Evolutionary conservation across 140 eudicot species (phyloP).

Genomic region (Stevia rebaudiana): DNA sequence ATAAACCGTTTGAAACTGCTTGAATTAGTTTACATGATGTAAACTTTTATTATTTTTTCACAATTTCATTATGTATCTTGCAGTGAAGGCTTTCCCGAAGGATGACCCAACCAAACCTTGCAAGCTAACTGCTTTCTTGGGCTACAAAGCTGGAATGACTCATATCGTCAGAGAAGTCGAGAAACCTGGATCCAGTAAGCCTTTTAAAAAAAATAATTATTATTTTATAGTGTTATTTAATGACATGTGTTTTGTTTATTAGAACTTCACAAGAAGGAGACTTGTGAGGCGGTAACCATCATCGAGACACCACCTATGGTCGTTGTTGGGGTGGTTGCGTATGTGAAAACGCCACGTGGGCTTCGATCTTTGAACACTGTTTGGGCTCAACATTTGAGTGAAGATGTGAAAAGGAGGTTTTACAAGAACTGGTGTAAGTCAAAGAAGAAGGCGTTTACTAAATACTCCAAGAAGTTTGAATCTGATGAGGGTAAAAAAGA

Average conservation of each 20-base stretch:
- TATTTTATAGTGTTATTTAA: not conserved
- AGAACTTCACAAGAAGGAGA: conserved; percentile 69
- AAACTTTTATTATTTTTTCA: not conserved
- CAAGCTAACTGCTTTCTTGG: conserved; percentile 49
- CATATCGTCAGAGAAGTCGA: conserved; percentile 63
- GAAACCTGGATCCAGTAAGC: conserved; percentile 41
- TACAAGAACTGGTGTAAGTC: conserved; percentile 66
- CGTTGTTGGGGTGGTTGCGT: conserved; percentile 57
- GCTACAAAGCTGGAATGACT: conserved; percentile 69
- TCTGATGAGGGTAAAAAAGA: conserved; percentile 55
- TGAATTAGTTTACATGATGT: not conserved
- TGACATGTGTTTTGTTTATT: not conserved
- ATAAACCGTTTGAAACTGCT: too few species aligned
- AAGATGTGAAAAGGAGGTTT: conserved; percentile 50
- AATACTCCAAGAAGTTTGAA: conserved; percentile 45
- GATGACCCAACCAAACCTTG: conserved; percentile 52
- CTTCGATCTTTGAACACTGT: conserved; percentile 56
- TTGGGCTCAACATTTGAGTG: conserved; percentile 54
- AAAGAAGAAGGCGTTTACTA: conserved; percentile 58
- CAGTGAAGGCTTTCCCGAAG: conserved; percentile 48
- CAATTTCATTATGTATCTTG: not conserved
- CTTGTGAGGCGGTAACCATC: conserved; percentile 58
- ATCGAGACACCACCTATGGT: conserved; percentile 68
- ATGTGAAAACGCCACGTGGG: conserved; percentile 61
- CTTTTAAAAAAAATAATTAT: not conserved